Evolutionary conservation across 2,329 filamentous ascomycete species (phyloP), one percentile per base, ranked within the genome.

Genomic region (Diaporthe vexans): DNA sequence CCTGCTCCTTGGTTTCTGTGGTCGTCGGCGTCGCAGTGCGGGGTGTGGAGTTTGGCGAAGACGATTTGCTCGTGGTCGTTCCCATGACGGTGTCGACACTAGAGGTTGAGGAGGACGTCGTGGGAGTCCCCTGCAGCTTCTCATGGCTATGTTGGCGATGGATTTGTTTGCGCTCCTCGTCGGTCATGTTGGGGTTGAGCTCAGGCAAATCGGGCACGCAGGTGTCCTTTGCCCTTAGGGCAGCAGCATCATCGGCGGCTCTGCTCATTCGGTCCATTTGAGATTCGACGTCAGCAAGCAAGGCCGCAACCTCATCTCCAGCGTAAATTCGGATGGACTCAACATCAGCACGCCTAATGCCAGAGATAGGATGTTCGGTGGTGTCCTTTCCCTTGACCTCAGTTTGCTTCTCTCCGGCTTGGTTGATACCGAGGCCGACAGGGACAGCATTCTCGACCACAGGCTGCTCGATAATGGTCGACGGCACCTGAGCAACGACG

Each of bases 291-390:
- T 94, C 92, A 1, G 89, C 90, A 54, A 94, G 85, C 1, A 94
- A 85, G 2, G 90, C 88, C 77, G 91, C 93, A 11, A 94, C 88
- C 61, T 93, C 91, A 74, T 90, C 89, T 74, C 91, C 91, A 29
- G 91, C 91, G 77, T 93, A 94, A 77, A 94, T 88, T 29, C 90
- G 89, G 75, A 93, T 93, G 80, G 91, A 93, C 81, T 93, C 90
- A 51, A 91, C 86, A 29, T 87, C 86, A 17, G 82, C 79, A 57
- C 87, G 83, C 15, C 79, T 77, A 15, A 73, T 69, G 35, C 48
- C 73, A 59, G 73, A 67, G 43, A 54, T 79, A 80, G 43, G 75
- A 74, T 11, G 76, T 73, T 71, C 75, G 76, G n/a, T 76, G 73
- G 26, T 75, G 76, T 59, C 56, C 24, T 37, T 51, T 19, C 10